Conservation (phyloP, 805 yeast genomes). For the Schwanniomyces sp. region DNA sequence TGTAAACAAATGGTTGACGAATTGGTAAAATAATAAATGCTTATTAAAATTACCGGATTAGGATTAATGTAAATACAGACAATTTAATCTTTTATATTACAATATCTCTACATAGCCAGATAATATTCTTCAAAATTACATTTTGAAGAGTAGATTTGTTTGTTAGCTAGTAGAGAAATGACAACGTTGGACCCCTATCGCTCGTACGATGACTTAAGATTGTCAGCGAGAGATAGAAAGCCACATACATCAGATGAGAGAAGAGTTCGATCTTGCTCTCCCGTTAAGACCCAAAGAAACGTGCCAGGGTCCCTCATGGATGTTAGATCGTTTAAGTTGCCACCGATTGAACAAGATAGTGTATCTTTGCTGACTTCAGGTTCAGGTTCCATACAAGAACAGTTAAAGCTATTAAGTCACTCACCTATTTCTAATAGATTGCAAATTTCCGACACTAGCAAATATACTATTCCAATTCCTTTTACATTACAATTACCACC, state of each 20-base stretch:
- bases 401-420: slow-evolving; percentile 26
- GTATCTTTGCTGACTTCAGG: slow-evolving; percentile 14
- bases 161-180: background rate
- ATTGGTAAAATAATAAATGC: background rate
- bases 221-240: background rate
- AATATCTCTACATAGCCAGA: background rate
- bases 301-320: slow-evolving; percentile 23
- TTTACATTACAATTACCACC: slow-evolving; percentile 43
- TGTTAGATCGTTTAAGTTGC: slow-evolving; percentile 14
- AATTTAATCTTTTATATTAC: background rate
- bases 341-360: background rate
- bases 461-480: slow-evolving; percentile 43
- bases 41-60: background rate
- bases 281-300: slow-evolving; percentile 29
- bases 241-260: slow-evolving; percentile 7
- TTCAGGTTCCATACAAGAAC: slow-evolving; percentile 17
- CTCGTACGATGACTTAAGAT: background rate
- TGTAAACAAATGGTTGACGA: background rate
- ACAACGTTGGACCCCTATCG: background rate
- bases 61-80: background rate
- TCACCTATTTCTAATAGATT: slow-evolving; percentile 37
- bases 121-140: background rate
- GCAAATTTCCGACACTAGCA: slow-evolving; percentile 27
- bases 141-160: background rate
- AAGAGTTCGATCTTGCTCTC: slow-evolving; percentile 36